A percentile compares a stretch with the other conserved stretches of the same genome.
These are phyloP conservation scores for Aspergillus sp. DNA, from an alignment of 2,329 filamentous ascomycete genomes.

Conservation along the genomic window DNA sequence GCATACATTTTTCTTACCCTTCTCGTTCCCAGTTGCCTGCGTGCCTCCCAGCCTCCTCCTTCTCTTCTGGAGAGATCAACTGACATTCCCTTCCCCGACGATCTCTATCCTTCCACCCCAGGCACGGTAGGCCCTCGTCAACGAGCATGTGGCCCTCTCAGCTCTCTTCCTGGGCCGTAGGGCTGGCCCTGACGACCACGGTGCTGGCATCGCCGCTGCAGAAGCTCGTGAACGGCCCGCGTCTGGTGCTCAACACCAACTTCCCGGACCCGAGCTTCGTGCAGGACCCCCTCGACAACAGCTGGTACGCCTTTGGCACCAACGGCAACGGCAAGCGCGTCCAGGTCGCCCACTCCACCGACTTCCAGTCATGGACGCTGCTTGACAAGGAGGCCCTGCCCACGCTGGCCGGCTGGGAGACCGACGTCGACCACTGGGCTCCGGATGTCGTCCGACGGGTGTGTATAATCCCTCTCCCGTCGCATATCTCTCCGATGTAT, in stretches of 20 bases:
- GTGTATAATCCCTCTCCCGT: constrained; percentile 12
- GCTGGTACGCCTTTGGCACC: constrained; percentile 61
- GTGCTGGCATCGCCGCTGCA: constrained; percentile 20
- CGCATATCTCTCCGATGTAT: background rate
- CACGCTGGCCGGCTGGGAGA: constrained; percentile 53
- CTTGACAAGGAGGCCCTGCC: constrained; percentile 58
- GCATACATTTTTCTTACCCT: background rate
- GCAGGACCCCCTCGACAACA: constrained; percentile 41
- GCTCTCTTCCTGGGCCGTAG: constrained; percentile 3
- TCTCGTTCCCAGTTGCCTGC: background rate
- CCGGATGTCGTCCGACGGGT: constrained; percentile 57
- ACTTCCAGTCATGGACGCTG: constrained; percentile 50
- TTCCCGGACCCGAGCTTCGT: constrained; percentile 50
- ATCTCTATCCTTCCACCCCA: background rate
- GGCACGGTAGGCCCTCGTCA: background rate
- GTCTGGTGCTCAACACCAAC: constrained; percentile 33
- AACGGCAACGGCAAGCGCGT: constrained; percentile 52
- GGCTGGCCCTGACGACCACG: constrained; percentile 11
- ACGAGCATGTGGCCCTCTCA: constrained; percentile 10
- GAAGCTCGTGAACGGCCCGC: constrained; percentile 16
- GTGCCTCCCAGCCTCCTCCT: constrained; percentile 5
- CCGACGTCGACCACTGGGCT: constrained; percentile 57
- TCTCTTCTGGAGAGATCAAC: background rate
- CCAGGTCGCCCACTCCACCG: constrained; percentile 53
- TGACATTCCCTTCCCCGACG: constrained; percentile 4